A percentile compares a stretch with the other conserved stretches of the same genome.
phyloP scores from a whole-genome alignment of 345 rosid genomes.

The Eucalyptus regnans region DNA sequence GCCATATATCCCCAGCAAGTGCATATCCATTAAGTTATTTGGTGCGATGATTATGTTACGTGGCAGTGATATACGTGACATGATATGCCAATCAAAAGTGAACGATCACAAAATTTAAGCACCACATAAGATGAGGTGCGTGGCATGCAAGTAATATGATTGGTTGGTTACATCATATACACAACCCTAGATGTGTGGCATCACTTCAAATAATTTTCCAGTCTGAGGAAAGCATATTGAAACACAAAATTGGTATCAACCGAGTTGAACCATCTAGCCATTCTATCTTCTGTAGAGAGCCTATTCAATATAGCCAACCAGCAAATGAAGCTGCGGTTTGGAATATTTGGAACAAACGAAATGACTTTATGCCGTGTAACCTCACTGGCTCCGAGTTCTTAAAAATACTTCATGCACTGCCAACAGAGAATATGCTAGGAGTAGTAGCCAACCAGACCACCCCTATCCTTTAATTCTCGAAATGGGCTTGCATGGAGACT shows the following conservation, averaged over 20 bases:
- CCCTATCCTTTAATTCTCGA: not conserved
- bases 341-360: not conserved
- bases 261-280: not conserved
- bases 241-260: not conserved
- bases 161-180: not conserved
- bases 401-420: not conserved
- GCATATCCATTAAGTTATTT: not conserved
- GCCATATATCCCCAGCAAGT: not conserved
- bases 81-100: not conserved
- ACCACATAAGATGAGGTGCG: not conserved
- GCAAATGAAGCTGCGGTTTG: not conserved
- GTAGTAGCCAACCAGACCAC: not conserved
- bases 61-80: not conserved
- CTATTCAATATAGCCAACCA: not conserved
- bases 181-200: not conserved
- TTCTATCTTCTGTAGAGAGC: not conserved
- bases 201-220: not conserved
- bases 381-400: not conserved
- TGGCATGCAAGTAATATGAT: not conserved
- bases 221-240: not conserved
- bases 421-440: not conserved
- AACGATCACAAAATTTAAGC: not conserved
- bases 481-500: not conserved
- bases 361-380: not conserved
- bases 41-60: not conserved